A percentile compares a stretch with the other conserved stretches of the same genome.
Conservation (phyloP, 2,329 filamentous ascomycete species). For the Nigrospora osmanthi region DNA sequence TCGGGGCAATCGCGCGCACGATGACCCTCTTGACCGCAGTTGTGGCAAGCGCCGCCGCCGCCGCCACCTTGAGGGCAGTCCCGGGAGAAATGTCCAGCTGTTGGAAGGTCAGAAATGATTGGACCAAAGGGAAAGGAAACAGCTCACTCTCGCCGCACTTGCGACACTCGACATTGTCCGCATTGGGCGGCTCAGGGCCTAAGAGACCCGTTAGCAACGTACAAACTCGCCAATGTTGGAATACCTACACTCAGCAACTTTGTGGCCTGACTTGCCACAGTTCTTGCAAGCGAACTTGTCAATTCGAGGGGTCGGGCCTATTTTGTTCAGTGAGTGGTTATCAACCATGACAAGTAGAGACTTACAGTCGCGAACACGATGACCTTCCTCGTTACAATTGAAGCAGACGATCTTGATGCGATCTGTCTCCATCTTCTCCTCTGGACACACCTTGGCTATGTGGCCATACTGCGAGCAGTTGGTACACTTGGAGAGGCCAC, state of each 20-base stretch:
- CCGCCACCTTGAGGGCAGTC: constrained; percentile 58
- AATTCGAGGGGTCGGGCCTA: constrained; percentile 51
- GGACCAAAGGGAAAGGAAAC: not conserved
- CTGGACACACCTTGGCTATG: constrained; percentile 47
- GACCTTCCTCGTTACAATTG: constrained; percentile 57
- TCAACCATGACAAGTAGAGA: constrained; percentile 6
- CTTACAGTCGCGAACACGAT: constrained; percentile 63
- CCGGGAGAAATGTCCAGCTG: constrained; percentile 53
- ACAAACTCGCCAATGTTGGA: constrained; percentile 3
- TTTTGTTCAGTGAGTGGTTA: constrained; percentile 4
- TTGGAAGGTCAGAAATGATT: constrained; percentile 5
- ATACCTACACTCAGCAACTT: constrained; percentile 38
- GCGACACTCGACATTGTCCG: constrained; percentile 56
- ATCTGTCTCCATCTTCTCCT: constrained; percentile 46
- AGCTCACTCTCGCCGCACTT: constrained; percentile 54
- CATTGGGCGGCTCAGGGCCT: constrained; percentile 50
- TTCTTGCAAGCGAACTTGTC: constrained; percentile 63
- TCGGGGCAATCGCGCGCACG: constrained; percentile 42
- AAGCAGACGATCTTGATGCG: constrained; percentile 47
- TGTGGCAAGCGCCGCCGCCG: constrained; percentile 45
- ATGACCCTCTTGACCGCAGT: constrained; percentile 59
- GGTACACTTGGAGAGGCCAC: constrained; percentile 49
- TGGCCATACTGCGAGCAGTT: constrained; percentile 63
- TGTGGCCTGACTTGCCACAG: constrained; percentile 51
- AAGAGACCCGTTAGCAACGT: constrained; percentile 7